phyloP scores from a whole-genome alignment of 2,329 filamentous ascomycete species.

The Cladosporium sp. region DNA sequence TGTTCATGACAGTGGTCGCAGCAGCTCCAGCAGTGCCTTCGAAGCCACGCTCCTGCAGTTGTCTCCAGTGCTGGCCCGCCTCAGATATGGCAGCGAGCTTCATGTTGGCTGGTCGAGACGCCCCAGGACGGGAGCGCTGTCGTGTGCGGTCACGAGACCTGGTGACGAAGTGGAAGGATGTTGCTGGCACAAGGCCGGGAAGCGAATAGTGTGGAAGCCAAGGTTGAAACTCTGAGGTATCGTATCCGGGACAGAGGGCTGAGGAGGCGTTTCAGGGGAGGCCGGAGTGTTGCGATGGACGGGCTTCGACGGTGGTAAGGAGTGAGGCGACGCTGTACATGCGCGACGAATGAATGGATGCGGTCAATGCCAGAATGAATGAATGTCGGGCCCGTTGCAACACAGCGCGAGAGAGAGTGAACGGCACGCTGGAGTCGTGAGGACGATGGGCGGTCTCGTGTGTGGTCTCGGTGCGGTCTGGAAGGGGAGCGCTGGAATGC shows the following conservation, averaged over 20 bases:
- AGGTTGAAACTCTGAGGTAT: slow-evolving; percentile 2
- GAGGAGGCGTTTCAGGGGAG: slow-evolving; percentile 9
- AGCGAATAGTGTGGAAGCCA: slow-evolving; percentile 1
- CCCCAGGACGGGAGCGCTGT: neutral
- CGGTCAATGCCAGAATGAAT: slow-evolving; percentile 14
- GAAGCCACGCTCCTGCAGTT: slow-evolving; percentile 14
- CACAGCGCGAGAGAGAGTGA: neutral
- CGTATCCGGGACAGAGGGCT: neutral
- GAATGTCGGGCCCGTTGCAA: neutral
- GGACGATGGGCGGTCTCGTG: neutral
- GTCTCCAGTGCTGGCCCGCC: slow-evolving; percentile 11
- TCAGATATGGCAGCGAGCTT: slow-evolving; percentile 15
- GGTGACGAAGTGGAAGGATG: neutral
- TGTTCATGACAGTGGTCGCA: slow-evolving; percentile 18
- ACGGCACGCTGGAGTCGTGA: slow-evolving; percentile 3
- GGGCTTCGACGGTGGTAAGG: slow-evolving; percentile 3
- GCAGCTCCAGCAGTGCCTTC: slow-evolving; percentile 19
- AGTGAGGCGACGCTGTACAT: slow-evolving; percentile 15
- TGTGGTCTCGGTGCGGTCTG: slow-evolving; percentile 2
- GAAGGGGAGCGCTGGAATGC: slow-evolving; percentile 12
- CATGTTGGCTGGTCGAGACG: slow-evolving; percentile 12
- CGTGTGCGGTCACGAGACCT: neutral
- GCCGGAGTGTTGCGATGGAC: neutral
- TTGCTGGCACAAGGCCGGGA: slow-evolving; percentile 5
- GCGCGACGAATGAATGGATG: slow-evolving; percentile 15